Conservation (phyloP, 176 grass and related monocot species). For the Neostapfia colusana region DNA sequence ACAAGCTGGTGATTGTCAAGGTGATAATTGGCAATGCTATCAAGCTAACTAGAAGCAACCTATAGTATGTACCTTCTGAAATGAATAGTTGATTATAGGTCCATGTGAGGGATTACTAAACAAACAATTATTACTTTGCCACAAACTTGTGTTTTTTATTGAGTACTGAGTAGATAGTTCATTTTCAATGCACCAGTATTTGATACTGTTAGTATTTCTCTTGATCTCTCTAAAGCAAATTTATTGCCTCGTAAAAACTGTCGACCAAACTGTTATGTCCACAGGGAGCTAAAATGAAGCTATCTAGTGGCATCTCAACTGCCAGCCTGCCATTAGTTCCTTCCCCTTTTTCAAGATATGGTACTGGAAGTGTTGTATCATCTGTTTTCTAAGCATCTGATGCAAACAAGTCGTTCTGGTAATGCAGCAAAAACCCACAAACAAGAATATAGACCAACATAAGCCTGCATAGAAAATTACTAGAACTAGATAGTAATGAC, state of each 20-base stretch:
- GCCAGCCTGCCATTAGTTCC: background rate
- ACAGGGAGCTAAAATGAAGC: conserved; percentile 9
- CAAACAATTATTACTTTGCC: too few species aligned
- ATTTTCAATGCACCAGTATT: background rate
- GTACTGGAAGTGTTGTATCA: background rate
- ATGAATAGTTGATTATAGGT: too few species aligned
- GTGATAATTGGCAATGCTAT: background rate
- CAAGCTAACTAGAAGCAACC: background rate
- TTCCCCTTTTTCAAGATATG: conserved; percentile 1
- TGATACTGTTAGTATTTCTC: background rate
- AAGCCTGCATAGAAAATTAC: too few species aligned
- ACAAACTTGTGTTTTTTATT: too few species aligned
- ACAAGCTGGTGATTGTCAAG: conserved; percentile 2
- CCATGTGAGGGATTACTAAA: too few species aligned
- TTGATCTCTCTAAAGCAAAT: background rate
- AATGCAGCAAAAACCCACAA: background rate
- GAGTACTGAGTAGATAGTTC: too few species aligned
- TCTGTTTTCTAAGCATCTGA: background rate
- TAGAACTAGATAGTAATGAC: background rate
- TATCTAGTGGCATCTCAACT: conserved; percentile 8
- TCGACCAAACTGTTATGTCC: background rate
- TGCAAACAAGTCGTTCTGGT: background rate
- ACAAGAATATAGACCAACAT: conserved; percentile 20
- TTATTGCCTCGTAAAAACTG: background rate
- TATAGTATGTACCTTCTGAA: background rate